Base-by-base conservation (phyloP, 768 basidiomycete species). In the Boletus reticulatus region DNA sequence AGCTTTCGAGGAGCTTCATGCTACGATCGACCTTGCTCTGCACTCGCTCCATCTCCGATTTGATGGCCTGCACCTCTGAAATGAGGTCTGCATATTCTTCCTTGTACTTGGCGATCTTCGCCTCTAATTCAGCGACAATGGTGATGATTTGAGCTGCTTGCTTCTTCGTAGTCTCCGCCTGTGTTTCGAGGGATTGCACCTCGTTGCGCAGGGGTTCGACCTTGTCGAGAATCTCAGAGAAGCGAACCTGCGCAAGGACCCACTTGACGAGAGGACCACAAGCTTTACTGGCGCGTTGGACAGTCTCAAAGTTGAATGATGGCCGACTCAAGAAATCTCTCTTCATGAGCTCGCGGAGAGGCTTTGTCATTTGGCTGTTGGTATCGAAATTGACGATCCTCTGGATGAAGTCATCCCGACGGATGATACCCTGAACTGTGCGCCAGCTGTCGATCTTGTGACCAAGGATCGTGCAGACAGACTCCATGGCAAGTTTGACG, bases 231-330 rank as follows among this genome's bases (percentile, higher is more conserved):
- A 99, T 99, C 72, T 95, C 94, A 12, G 97, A 98, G 78, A 93
- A 99, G 31, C 85, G 84, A 47, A 98, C 94, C 76, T 99, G 97
- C 2, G 97, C 97, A 53, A 98, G 81, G 11, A 86, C 96, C 97
- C 97, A 98, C 73, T 98, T 97, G 60, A 96, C 95, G 47, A 99
- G 85, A 11, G 97, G 97, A 27, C 97, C 97, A 67, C 96, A 98
- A 29, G 97, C 97, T 76, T 88, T 92, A 73, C 92, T 94, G 24
- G 97, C 97, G 52, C 90, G 87, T 66, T 98, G 89, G 38, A 98
- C 94, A 6, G 81, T 89, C 71, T 98, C 97, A 67, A 93, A 98
- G 71, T 93, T 98, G 78, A 87, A 99, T 4, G 87, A 84, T 1
- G 94, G 89, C 20, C 89, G 84, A 62, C 88, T 89, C 61, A 99